Conservation (phyloP, 805 yeast genomes). For the Huiozyma sinensis region DNA sequence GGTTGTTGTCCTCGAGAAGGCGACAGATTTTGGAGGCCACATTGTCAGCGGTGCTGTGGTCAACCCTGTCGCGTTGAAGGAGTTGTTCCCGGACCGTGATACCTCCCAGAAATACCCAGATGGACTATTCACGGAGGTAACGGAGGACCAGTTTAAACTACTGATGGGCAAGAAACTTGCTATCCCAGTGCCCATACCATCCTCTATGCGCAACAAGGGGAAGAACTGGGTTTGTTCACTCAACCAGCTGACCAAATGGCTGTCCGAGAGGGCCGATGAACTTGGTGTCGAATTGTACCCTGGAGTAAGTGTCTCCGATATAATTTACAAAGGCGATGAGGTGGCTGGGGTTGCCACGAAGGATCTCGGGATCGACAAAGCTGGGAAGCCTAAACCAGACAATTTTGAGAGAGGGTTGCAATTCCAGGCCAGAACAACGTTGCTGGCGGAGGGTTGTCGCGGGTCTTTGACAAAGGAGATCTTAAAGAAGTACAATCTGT, state of each 20-base stretch:
- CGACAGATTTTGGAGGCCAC: constrained; percentile 87
- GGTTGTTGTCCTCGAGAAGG: constrained; percentile 85
- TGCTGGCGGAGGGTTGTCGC: constrained; percentile 97
- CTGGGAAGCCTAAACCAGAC: constrained; percentile 60
- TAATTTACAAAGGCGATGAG: constrained; percentile 33
- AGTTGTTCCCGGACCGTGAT: constrained; percentile 43
- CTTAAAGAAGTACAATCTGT: constrained; percentile 54
- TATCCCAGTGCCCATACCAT: constrained; percentile 82
- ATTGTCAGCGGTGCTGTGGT: constrained; percentile 88
- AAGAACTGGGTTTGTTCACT: constrained; percentile 79
- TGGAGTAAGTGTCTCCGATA: constrained; percentile 74
- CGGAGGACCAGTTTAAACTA: constrained; percentile 62
- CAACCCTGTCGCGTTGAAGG: constrained; percentile 81
- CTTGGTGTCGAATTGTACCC: constrained; percentile 91
- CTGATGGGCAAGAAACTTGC: constrained; percentile 45
- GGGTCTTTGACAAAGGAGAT: constrained; percentile 81
- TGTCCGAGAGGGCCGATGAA: constrained; percentile 84
- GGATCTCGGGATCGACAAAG: constrained; percentile 75
- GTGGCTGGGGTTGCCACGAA: constrained; percentile 89
- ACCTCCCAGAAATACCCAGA: constrained; percentile 50
- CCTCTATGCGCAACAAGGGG: constrained; percentile 73
- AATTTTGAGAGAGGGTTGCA: constrained; percentile 96
- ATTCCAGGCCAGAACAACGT: constrained; percentile 80
- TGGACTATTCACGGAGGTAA: constrained; percentile 63
- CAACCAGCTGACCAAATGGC: constrained; percentile 67